phyloP scores from a whole-genome alignment of 1,139 yeast species.

The Taphrina communis region DNA sequence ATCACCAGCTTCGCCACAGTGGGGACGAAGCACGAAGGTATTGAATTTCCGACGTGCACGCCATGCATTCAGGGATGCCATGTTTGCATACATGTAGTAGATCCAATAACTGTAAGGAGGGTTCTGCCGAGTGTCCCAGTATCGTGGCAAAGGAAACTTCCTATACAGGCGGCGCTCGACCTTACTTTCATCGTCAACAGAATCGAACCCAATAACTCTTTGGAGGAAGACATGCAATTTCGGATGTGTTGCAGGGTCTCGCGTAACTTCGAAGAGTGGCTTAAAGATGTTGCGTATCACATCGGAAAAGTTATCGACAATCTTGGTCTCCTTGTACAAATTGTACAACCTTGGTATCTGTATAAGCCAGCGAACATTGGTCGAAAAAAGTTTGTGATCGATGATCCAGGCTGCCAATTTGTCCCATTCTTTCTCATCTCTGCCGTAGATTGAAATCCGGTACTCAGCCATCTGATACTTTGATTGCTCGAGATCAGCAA shows the following conservation, averaged over 20 bases:
- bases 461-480: conserved; percentile 98
- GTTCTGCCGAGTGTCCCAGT: conserved; percentile 77
- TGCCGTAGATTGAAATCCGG: conserved; percentile 91
- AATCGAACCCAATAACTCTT: conserved; percentile 95
- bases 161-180: conserved; percentile 78
- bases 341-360: conserved; percentile 95
- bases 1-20: conserved; percentile 99
- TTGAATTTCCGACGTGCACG: conserved; percentile 75
- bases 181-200: conserved; percentile 97
- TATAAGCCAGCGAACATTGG: conserved; percentile 94
- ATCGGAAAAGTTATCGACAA: conserved; percentile 74
- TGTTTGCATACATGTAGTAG: conserved; percentile 83
- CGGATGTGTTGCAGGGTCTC: conserved; percentile 83
- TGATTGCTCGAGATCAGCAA: conserved; percentile 87
- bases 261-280: conserved; percentile 91
- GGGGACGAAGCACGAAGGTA: conserved; percentile 93
- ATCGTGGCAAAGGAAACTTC: conserved; percentile 79
- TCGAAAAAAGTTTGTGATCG: conserved; percentile 87
- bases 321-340: conserved; percentile 76
- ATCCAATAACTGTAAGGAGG: conserved; percentile 98
- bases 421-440: conserved; percentile 91
- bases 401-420: conserved; percentile 93
- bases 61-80: conserved; percentile 83
- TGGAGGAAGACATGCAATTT: conserved; percentile 85
- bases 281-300: conserved; percentile 76